A percentile compares a stretch with the other conserved stretches of the same genome.
Conservation (phyloP, 2,329 filamentous ascomycete species). For the Didymosphaeria variabile region DNA sequence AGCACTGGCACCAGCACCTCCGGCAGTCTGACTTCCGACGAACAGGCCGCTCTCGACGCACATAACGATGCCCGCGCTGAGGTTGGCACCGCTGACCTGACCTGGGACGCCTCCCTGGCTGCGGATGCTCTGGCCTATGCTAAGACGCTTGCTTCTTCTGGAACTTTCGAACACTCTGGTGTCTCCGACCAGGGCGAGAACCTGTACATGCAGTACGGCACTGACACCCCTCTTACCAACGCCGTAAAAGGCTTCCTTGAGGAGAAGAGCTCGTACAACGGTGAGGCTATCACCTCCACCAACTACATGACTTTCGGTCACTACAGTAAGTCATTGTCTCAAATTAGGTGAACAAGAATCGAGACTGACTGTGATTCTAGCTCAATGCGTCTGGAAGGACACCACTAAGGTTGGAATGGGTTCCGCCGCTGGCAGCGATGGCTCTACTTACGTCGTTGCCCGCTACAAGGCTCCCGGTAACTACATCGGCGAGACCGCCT, state of each 20-base stretch:
- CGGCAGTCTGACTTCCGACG: constrained; percentile 8
- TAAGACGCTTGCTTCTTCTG: constrained; percentile 6
- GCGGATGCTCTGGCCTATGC: constrained; percentile 9
- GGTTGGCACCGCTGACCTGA: constrained; percentile 11
- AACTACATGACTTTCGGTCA: constrained; percentile 15
- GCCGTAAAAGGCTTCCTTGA: constrained; percentile 10
- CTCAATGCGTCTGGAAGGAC: constrained; percentile 13
- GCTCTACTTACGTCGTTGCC: constrained; percentile 9
- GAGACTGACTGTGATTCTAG: background rate
- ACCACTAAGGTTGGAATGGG: constrained; percentile 16
- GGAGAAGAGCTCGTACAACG: constrained; percentile 13
- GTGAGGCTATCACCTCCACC: constrained; percentile 6
- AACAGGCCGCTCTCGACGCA: constrained; percentile 12
- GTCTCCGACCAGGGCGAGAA: constrained; percentile 15
- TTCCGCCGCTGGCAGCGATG: background rate
- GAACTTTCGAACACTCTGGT: constrained; percentile 13
- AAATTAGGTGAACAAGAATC: background rate
- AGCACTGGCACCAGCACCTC: constrained; percentile 2
- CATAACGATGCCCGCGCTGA: constrained; percentile 16
- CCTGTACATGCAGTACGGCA: constrained; percentile 10
- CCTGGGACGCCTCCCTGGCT: constrained; percentile 6
- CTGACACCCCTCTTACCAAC: constrained; percentile 7
- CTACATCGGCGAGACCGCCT: constrained; percentile 7
- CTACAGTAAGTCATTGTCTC: constrained; percentile 8
- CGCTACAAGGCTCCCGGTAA: constrained; percentile 14